Percentiles rank a stretch among this genome's conserved stretches.
These are phyloP conservation scores for Antrodiella citrinella DNA, from an alignment of 768 basidiomycete genomes.

Conservation along the genomic window DNA sequence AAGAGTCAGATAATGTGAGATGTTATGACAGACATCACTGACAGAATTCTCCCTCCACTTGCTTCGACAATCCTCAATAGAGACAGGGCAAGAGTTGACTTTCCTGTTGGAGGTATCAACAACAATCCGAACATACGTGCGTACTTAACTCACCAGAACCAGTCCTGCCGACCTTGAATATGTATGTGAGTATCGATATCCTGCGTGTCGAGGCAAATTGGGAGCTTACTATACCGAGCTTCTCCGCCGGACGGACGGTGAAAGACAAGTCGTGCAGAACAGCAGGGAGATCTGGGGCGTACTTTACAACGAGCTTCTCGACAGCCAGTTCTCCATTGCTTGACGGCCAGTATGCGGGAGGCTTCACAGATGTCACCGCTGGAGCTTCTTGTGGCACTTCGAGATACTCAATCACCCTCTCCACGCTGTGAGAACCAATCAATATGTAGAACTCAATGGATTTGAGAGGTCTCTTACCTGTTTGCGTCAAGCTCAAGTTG, in stretches of 20 bases:
- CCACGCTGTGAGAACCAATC: conserved; percentile 67
- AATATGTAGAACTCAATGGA: no score
- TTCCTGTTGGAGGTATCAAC: conserved; percentile 13
- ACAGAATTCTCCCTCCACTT: conserved; percentile 49
- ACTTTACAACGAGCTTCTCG: conserved; percentile 51
- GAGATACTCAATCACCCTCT: conserved; percentile 66
- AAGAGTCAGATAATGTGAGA: background rate
- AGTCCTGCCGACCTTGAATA: conserved; percentile 53
- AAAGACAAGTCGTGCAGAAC: conserved; percentile 55
- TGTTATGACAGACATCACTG: conserved; percentile 13
- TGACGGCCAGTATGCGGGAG: conserved; percentile 71
- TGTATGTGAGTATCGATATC: background rate
- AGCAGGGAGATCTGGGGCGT: conserved; percentile 53
- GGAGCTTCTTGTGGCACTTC: conserved; percentile 63
- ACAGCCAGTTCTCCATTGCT: conserved; percentile 48
- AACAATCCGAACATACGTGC: background rate
- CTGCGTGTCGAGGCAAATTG: background rate
- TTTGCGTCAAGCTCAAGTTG: conserved; percentile 53
- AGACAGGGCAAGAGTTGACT: conserved; percentile 26
- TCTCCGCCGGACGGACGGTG: conserved; percentile 50
- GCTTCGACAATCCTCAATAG: conserved; percentile 56
- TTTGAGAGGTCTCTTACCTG: background rate
- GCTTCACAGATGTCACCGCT: conserved; percentile 43
- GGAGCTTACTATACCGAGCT: conserved; percentile 61
- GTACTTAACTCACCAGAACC: conserved; percentile 40